Evolutionary conservation across 495 filamentous ascomycete species (phyloP), one percentile per base, ranked within the genome.

Genomic region (Mytilinidion resinicola): DNA sequence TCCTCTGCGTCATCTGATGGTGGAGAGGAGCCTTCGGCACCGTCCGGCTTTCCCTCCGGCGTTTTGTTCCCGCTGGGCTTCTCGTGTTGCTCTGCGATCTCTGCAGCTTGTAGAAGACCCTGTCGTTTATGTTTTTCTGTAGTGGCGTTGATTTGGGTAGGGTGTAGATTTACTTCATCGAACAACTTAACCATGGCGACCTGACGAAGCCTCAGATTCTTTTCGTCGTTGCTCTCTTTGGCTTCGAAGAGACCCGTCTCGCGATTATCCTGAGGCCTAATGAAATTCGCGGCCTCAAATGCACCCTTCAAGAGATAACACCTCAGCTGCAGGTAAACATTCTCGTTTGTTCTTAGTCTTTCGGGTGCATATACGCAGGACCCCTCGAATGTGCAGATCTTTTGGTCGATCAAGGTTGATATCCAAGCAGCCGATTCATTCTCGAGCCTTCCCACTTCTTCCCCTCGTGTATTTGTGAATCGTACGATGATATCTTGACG

Each of bases 401-500:
- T 88, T 68, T 96, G 93, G 63, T 98, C 93, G 51, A 98, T 84
- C 60, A 98, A 72, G 0, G 91, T 86, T 17, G 91, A 96, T 9
- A 98, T 87, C 91, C 95, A 98, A 51, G 85, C 82, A n/a, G 93
- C 90, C 11, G 82, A 85, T 38, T 98, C 93, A 56, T 89, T 88
- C 20, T 90, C 87, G n/a, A 98, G 72, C 62, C 93, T 77, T 14
- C 95, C 93, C 42, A 98, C 76, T 67, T 98, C 93, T 55, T 86
- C 83, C 11, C 91, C 92, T 51, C 71, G 77, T 4, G 74, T 67
- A 66, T 90, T 95, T 2, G 88, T 96, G 69, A 98, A 97, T 14
- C 93, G 85, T n/a, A 96, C 95, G 49, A 98, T 79, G 36, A 96
- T 84, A 71, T 98, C 93, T 25, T 88, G 72, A 65, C 77, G 55